phyloP scores from a whole-genome alignment of 2,329 filamentous ascomycete genomes.

The Ophiostoma angusticollis region DNA sequence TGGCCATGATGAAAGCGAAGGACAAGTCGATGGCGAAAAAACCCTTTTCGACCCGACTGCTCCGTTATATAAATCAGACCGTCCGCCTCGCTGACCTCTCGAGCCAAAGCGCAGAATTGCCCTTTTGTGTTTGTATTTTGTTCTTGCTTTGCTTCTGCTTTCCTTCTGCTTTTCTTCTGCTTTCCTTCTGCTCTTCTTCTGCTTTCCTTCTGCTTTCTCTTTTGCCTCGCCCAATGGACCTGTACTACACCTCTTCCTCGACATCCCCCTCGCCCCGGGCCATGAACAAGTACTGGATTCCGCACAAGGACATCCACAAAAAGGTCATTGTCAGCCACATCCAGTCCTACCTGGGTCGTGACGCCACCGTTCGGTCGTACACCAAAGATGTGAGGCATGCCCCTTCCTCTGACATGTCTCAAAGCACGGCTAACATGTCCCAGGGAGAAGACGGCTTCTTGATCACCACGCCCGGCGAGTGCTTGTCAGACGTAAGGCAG shows the following conservation, averaged over 20 bases:
- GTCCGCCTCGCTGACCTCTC: too few species aligned
- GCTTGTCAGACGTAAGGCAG: slow-evolving; percentile 43
- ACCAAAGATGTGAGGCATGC: slow-evolving; percentile 35
- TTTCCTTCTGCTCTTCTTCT: too few species aligned
- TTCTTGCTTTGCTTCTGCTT: too few species aligned
- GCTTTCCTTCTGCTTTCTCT: neutral
- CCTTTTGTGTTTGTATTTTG: too few species aligned
- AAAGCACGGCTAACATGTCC: neutral
- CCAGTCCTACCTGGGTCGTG: slow-evolving; percentile 44
- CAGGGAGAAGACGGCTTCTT: slow-evolving; percentile 50
- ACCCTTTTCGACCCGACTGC: too few species aligned
- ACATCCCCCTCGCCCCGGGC: slow-evolving; percentile 20
- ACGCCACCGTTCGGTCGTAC: slow-evolving; percentile 43
- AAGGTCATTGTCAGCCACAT: slow-evolving; percentile 47
- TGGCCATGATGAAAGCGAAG: too few species aligned
- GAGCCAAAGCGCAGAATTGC: too few species aligned
- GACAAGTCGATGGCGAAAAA: too few species aligned
- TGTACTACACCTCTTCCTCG: neutral
- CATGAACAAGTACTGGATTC: slow-evolving; percentile 50
- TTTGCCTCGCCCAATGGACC: neutral
- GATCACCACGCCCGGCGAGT: slow-evolving; percentile 44
- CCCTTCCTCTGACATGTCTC: neutral
- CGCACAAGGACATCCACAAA: slow-evolving; percentile 45
- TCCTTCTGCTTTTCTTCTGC: neutral
- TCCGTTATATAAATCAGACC: too few species aligned